These are phyloP conservation scores for Byssothecium circinans DNA, from an alignment of 2,329 filamentous ascomycete genomes.

Conservation along the genomic window DNA sequence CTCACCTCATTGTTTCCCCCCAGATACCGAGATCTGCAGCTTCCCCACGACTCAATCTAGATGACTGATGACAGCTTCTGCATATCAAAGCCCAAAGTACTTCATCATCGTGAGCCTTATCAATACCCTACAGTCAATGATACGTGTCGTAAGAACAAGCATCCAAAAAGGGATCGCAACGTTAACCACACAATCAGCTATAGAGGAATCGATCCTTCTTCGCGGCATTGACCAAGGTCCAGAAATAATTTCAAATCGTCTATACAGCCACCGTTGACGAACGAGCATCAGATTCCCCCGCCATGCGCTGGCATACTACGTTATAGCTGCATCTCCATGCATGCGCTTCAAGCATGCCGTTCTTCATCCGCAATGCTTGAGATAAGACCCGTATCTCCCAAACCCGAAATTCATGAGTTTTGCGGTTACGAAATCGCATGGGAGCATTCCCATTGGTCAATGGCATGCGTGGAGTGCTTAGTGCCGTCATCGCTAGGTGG, in stretches of 20 bases:
- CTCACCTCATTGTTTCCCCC: slow-evolving; percentile 3
- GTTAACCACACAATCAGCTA: not conserved
- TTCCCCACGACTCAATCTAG: slow-evolving; percentile 17
- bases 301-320: slow-evolving; percentile 22
- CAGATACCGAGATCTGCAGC: slow-evolving; percentile 4
- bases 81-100: slow-evolving; percentile 4
- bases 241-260: slow-evolving; percentile 13
- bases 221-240: slow-evolving; percentile 1
- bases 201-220: not conserved
- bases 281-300: slow-evolving; percentile 7
- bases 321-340: slow-evolving; percentile 26
- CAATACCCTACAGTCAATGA: too few relatives aligned
- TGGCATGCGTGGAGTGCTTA: slow-evolving; percentile 1
- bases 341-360: slow-evolving; percentile 13
- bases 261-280: not conserved
- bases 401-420: slow-evolving; percentile 17
- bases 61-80: slow-evolving; percentile 6
- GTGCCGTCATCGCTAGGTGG: slow-evolving; percentile 30
- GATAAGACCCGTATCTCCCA: slow-evolving; percentile 30
- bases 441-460: slow-evolving; percentile 24
- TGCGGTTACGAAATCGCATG: slow-evolving; percentile 23
- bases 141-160: too few relatives aligned
- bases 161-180: too few relatives aligned
- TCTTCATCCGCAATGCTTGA: slow-evolving; percentile 15
- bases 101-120: slow-evolving; percentile 9